A percentile compares a stretch with the other conserved stretches of the same genome.
These are phyloP conservation scores for Beta macrorhiza DNA, from an alignment of 179 eudicot genomes.

Conservation along the genomic window DNA sequence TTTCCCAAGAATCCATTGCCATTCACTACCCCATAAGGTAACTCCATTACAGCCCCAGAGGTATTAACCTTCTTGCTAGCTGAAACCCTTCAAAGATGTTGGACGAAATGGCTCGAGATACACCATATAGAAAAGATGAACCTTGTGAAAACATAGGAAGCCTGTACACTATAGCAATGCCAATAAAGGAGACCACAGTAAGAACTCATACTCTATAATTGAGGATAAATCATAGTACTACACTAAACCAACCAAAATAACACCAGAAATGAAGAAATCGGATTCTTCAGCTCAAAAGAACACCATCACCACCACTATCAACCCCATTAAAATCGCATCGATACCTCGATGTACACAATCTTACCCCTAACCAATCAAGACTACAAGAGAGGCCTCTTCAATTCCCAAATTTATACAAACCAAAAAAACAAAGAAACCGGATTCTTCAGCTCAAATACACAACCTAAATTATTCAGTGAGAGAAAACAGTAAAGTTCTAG, in stretches of 20 bases:
- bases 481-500: background rate
- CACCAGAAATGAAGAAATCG: background rate
- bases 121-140: slow-evolving; percentile 26
- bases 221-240: background rate
- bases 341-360: slow-evolving; percentile 11
- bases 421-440: slow-evolving; percentile 3
- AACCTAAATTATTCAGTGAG: background rate
- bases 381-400: slow-evolving; percentile 8
- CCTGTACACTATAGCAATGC: slow-evolving; percentile 20
- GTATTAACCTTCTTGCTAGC: slow-evolving; percentile 14
- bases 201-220: slow-evolving; percentile 11
- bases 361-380: slow-evolving; percentile 16
- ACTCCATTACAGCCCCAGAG: slow-evolving; percentile 28
- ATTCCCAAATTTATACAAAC: slow-evolving; percentile 8
- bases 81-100: slow-evolving; percentile 20
- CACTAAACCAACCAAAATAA: slow-evolving; percentile 2
- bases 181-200: slow-evolving; percentile 23
- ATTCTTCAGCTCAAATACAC: slow-evolving; percentile 10
- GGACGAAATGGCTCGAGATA: slow-evolving; percentile 23
- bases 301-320: slow-evolving; percentile 6
- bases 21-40: slow-evolving; percentile 33
- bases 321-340: background rate
- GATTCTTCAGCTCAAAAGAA: background rate
- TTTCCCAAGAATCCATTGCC: slow-evolving; percentile 43
- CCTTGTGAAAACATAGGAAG: slow-evolving; percentile 27